A percentile compares a stretch with the other conserved stretches of the same genome.
Conservation (phyloP, 306 rosid genomes). For the Gillenia trifoliata region DNA sequence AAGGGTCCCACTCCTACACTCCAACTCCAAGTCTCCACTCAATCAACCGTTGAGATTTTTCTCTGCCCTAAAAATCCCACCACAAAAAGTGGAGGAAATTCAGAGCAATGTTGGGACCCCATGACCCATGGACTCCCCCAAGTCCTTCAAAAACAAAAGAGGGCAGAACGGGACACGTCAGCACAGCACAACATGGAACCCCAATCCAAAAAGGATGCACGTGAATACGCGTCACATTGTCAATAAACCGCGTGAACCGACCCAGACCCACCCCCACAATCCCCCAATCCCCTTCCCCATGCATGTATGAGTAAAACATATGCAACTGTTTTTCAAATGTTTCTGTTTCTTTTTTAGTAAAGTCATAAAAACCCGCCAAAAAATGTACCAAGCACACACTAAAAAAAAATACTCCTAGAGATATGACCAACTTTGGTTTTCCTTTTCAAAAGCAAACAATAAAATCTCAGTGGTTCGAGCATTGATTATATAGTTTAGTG, state of each 20-base stretch:
- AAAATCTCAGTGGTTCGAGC: no score
- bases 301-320: not conserved
- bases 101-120: not conserved
- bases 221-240: slow-evolving; percentile 41
- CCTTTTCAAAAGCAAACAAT: no score
- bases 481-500: no score
- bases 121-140: not conserved
- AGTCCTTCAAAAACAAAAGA: not conserved
- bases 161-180: slow-evolving; percentile 3
- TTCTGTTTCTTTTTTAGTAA: not conserved
- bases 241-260: slow-evolving; percentile 36
- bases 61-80: not conserved
- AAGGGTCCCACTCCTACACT: not conserved
- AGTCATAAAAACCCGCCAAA: slow-evolving; percentile 22
- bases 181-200: not conserved
- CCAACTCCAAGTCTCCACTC: not conserved
- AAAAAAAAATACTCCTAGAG: not conserved
- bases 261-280: not conserved
- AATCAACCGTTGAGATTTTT: not conserved
- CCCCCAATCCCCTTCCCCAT: not conserved
- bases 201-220: slow-evolving; percentile 15
- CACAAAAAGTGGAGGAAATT: not conserved
- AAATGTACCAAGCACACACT: not conserved
- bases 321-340: slow-evolving; percentile 15
- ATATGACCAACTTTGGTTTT: not conserved